Base-by-base conservation (phyloP, 169 alveolate genomes). In the Plasmodium inui region DNA sequence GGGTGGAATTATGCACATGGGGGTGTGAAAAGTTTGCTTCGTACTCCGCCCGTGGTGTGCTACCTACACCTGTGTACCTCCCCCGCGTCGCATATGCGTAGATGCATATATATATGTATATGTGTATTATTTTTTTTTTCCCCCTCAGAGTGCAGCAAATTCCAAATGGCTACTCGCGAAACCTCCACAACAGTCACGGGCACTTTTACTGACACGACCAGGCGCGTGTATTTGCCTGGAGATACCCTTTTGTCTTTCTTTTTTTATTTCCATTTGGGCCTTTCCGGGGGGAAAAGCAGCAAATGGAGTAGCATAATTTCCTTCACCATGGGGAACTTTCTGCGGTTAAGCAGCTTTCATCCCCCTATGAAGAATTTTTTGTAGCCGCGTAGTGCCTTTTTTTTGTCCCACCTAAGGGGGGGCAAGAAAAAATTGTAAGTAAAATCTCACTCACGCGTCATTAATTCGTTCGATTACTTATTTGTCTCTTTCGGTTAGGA, bases 121-220 rank as follows among this genome's bases (percentile, higher is more conserved):
- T 71, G 0, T 32, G 14, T 81, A 17, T 82, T 28, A 34, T 50
- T 76, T 32, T 74, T 22, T 53, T 76, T 14, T 12, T 26, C 17
- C n/a, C 30, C 14, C 30, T n/a, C 70, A 86, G 93, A 44, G 79
- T 86, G 41, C 93, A 86, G 28, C 93, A 86, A 74, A 76, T 86
- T 17, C 86, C 93, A 41, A 84, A 84, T 86, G 81, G 44, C 22
- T 85, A 76, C 70, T 9, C 85, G 12, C 39, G 72, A 55, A 72
- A 85, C 70, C n/a, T 32, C 30, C 85, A 50, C 39, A 73, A 74
- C 67, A 74, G 80, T 19, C 82, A 55, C 32, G 61, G 53, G 37
- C 74, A 46, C 28, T 86, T 74, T 74, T 86, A 86, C 30, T 86
- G 81, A 53, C 32, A 74, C 28, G 14, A 3, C 61, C 8, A 50